Evolutionary conservation across 495 filamentous ascomycete genomes (phyloP).

Genomic region (Trichoderma asperelloides): DNA sequence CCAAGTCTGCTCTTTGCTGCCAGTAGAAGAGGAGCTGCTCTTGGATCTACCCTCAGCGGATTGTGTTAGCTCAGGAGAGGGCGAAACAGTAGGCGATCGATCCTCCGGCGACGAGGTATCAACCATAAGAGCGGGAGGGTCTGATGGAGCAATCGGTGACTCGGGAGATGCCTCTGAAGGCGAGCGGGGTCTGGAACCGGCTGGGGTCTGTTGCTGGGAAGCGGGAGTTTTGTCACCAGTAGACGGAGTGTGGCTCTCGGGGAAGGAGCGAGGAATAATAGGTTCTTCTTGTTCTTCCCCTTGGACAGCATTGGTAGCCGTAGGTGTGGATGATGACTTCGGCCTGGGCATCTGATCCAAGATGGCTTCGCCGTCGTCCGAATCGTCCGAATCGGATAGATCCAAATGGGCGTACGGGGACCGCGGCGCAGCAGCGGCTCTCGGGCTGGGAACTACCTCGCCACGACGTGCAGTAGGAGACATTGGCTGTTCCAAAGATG

Average conservation of each 20-base stretch:
- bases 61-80: conserved; percentile 58
- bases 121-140: conserved; percentile 51
- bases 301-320: neutral
- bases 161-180: conserved; percentile 64
- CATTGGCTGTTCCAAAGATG: conserved; percentile 15
- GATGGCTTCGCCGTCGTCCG: conserved; percentile 31
- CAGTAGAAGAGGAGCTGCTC: conserved; percentile 23
- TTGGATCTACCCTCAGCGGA: conserved; percentile 24
- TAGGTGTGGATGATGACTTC: conserved; percentile 8
- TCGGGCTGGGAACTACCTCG: neutral
- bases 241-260: conserved; percentile 25
- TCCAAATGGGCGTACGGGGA: conserved; percentile 36
- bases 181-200: conserved; percentile 27
- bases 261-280: conserved; percentile 27
- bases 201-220: neutral
- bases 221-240: neutral
- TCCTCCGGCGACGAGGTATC: conserved; percentile 60
- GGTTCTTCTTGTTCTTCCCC: conserved; percentile 10
- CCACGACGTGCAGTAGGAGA: conserved; percentile 16
- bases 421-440: conserved; percentile 27
- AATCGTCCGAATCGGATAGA: conserved; percentile 43
- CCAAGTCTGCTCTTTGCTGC: conserved; percentile 51
- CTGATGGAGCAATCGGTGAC: conserved; percentile 44
- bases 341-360: conserved; percentile 17
- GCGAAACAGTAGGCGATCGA: conserved; percentile 52